Base-by-base conservation (phyloP, 2,329 filamentous ascomycete genomes). In the Aspergillus niger region DNA sequence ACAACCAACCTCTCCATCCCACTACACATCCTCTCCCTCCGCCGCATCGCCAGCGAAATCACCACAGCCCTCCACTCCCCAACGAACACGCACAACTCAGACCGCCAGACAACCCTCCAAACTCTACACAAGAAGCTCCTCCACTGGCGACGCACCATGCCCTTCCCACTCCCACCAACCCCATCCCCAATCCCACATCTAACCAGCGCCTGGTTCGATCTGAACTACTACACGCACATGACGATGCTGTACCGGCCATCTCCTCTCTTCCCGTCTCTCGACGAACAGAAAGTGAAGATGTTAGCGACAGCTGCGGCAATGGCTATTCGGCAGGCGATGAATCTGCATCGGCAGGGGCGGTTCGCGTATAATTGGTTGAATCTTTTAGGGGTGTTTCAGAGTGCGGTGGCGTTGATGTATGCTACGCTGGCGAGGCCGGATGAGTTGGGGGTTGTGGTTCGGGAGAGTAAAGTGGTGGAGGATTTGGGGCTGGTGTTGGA, bases 151-250 rank as follows among this genome's bases (percentile, higher is more conserved):
- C 77, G 74, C 20, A 74, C 65, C 58, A 80, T 80, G 77, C 79
- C 78, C 0, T 81, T 80, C 53, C 79, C 79, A 1, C 65, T 81
- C 0, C 77, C 78, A 0, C 74, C 79, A 26, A 60, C 74, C 22
- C 68, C 75, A 63, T 70, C 69, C 5, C 70, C 70, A 8, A 79
- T 82, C 1, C 80, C 80, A 1, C 80, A 82, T 58, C 67, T 81
- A 3, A 77, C 67, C 43, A 79, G 72, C 7, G 75, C 68, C 58
- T 82, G 80, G 80, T 82, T 78, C 63, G 80, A 82, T 56, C 75
- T 81, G 48, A 82, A 82, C 65, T 82, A 79, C 64, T 81, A 81
- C 62, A 79, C 75, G 0, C 80, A 82, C 52, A 65, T 81, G 1
- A 75, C 75, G 11, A 76, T 80, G 68, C 67, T 82, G 3, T 81